Evolutionary conservation across 768 basidiomycete genomes (phyloP).

Genomic region (Termitomyces sp.): DNA sequence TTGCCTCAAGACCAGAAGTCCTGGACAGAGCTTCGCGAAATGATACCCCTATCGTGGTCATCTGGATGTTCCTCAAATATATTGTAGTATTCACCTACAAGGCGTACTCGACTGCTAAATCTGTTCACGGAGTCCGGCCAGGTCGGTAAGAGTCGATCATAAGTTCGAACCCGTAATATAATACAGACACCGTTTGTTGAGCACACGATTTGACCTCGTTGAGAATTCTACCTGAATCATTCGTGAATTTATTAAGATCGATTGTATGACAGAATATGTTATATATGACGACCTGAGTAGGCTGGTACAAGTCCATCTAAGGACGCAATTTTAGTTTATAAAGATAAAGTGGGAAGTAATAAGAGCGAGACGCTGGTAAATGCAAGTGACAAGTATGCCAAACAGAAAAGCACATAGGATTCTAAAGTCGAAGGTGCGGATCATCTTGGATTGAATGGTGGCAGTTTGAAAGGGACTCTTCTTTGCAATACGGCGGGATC

Average conservation of each 20-base stretch:
- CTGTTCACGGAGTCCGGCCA: not conserved
- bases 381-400: constrained; percentile 14
- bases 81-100: not conserved
- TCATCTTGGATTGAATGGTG: constrained; percentile 8
- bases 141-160: not conserved
- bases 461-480: constrained; percentile 6
- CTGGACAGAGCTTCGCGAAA: not conserved
- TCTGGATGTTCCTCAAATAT: too few relatives aligned
- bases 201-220: not conserved
- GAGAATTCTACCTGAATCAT: not conserved
- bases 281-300: not conserved
- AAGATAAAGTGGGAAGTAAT: constrained; percentile 10
- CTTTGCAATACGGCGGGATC: constrained; percentile 12
- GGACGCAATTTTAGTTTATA: constrained; percentile 2
- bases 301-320: not conserved
- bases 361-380: constrained; percentile 12
- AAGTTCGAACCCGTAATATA: not conserved
- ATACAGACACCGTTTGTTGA: not conserved
- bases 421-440: constrained; percentile 10
- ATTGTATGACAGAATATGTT: not conserved
- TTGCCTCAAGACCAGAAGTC: too few relatives aligned
- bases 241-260: not conserved
- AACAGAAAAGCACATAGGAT: constrained; percentile 16
- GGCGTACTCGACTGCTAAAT: not conserved
- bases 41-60: not conserved